Percentiles rank a stretch among this genome's conserved stretches.
Conservation (phyloP, 2,329 filamentous ascomycete species). For the Penicillium sp. region DNA sequence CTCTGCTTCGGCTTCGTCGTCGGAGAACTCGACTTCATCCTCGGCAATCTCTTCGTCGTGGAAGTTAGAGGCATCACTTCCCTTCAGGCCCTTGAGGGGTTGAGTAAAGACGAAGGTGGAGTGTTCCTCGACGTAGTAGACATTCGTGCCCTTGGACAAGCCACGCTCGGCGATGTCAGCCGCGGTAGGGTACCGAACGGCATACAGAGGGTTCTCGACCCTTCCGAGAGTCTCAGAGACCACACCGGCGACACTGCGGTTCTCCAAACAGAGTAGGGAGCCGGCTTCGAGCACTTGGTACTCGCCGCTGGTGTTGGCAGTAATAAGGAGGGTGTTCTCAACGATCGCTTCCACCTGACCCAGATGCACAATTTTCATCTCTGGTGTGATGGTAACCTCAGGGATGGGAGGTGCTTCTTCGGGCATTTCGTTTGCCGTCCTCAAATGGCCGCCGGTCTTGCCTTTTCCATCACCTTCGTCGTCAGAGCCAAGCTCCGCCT, state of each 20-base stretch:
- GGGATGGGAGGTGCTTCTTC: conserved; percentile 62
- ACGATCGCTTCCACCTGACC: conserved; percentile 69
- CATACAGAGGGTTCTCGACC: conserved; percentile 78
- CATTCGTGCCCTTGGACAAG: conserved; percentile 56
- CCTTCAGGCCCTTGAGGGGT: conserved; percentile 67
- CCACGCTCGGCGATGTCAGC: conserved; percentile 60
- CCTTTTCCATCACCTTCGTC: conserved; percentile 57
- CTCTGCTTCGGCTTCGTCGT: conserved; percentile 87
- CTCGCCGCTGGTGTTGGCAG: conserved; percentile 68
- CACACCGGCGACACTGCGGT: conserved; percentile 67
- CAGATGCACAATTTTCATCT: conserved; percentile 67
- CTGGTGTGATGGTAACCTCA: conserved; percentile 64
- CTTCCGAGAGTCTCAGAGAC: conserved; percentile 76
- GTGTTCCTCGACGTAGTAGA: conserved; percentile 73
- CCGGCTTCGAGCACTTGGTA: conserved; percentile 76
- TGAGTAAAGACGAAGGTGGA: conserved; percentile 81
- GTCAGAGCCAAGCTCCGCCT: conserved; percentile 68
- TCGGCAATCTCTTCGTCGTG: conserved; percentile 83
- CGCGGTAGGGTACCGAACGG: conserved; percentile 62
- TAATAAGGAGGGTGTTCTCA: conserved; percentile 68
- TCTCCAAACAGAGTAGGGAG: conserved; percentile 69
- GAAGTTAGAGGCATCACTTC: conserved; percentile 87
- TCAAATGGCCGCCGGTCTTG: conserved; percentile 45
- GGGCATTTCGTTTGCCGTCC: conserved; percentile 75
- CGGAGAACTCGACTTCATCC: conserved; percentile 88